Conservation (phyloP, 2,329 filamentous ascomycete genomes). For the Stachybotrys elegans region DNA sequence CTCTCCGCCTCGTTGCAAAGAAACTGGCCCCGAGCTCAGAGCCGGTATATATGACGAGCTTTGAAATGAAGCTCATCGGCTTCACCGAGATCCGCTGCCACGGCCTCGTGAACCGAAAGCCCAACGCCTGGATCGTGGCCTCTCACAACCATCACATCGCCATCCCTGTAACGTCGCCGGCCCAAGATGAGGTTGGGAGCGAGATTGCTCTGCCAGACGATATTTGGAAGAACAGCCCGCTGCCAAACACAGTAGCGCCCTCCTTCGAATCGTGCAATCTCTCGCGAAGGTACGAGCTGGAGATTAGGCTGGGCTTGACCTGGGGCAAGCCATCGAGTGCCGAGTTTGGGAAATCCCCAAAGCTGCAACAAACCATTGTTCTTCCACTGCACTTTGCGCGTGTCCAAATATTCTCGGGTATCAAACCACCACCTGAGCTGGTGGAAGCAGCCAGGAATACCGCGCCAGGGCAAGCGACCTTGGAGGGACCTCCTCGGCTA, state of each 20-base stretch:
- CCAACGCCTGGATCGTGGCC: conserved; percentile 69
- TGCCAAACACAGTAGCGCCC: conserved; percentile 84
- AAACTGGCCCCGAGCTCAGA: conserved; percentile 67
- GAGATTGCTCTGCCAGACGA: conserved; percentile 66
- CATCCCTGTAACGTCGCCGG: conserved; percentile 58
- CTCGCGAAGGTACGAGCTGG: conserved; percentile 73
- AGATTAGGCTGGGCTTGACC: conserved; percentile 72
- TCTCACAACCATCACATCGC: conserved; percentile 67
- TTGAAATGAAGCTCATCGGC: conserved; percentile 79
- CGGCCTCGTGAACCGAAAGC: conserved; percentile 65
- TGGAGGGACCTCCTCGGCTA: conserved; percentile 26
- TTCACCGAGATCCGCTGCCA: conserved; percentile 77
- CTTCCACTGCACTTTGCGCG: conserved; percentile 71
- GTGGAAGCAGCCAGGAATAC: conserved; percentile 50
- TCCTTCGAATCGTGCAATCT: conserved; percentile 89
- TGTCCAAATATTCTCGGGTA: conserved; percentile 81
- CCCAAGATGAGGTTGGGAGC: conserved; percentile 52
- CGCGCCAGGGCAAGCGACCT: conserved; percentile 34
- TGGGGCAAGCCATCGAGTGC: conserved; percentile 53
- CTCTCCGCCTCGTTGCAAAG: conserved; percentile 72
- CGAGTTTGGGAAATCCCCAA: conserved; percentile 10
- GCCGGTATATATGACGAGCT: conserved; percentile 66
- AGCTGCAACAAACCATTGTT: conserved; percentile 58
- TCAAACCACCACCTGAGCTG: conserved; percentile 72
- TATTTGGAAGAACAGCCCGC: conserved; percentile 65